These are phyloP conservation scores for Eudorina sp. DNA, from an alignment of 139 green algal genomes.

Conservation along the genomic window DNA sequence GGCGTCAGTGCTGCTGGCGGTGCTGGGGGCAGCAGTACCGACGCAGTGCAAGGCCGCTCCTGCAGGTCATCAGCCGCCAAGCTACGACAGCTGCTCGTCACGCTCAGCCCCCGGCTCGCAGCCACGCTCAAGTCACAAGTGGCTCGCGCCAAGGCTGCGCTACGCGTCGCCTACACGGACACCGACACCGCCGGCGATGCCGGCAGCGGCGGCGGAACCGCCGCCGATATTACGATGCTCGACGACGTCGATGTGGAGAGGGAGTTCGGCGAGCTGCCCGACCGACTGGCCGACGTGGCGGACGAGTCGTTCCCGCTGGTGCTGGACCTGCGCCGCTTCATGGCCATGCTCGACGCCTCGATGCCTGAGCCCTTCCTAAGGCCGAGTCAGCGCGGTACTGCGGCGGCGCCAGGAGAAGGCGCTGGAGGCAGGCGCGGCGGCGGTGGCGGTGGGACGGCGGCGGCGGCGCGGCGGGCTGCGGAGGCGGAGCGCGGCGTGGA, in stretches of 20 bases:
- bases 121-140: neutral
- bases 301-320: conserved; percentile 3
- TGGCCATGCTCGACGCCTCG: conserved; percentile 26
- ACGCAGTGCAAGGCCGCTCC: neutral
- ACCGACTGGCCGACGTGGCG: neutral
- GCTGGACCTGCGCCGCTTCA: conserved; percentile 16
- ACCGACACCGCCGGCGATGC: neutral
- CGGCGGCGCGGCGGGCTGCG: neutral
- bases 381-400: no score
- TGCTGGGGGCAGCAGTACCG: neutral
- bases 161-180: neutral
- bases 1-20: neutral
- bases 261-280: neutral
- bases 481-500: neutral
- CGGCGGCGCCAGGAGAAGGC: neutral
- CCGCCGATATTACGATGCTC: neutral
- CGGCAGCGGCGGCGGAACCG: neutral
- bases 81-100: conserved; percentile 45
- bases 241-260: neutral
- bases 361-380: neutral
- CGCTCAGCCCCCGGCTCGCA: conserved; percentile 31
- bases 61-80: neutral
- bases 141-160: neutral
- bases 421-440: neutral
- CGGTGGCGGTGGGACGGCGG: conserved; percentile 31